Evolutionary conservation across 306 rosid species (phyloP), one percentile per base, ranked within the genome.

Genomic region (Quillaja saponaria): DNA sequence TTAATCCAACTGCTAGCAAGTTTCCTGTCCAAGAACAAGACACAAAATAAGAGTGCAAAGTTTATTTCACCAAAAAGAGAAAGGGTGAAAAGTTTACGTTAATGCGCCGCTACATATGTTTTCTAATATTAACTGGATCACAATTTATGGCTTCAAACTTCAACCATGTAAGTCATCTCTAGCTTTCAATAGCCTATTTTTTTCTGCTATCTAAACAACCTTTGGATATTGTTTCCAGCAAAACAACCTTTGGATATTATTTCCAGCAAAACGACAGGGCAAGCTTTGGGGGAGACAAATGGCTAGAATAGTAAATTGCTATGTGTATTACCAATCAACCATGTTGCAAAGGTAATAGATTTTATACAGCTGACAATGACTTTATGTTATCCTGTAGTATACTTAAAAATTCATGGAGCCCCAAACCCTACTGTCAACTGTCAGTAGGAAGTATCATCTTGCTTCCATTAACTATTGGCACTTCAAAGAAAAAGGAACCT

Each of bases 381-480:
- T 71, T 60, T 61, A 48, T 61, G 20, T 34, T 40, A 67, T 58
- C 39, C 15, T 68, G 44, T 59, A 25, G 55, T 7, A 45, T 53
- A 7, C 37, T 75, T 55, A 71, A 55, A 58, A 63, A 57, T 55
- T 54, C 80, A 69, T 78, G 28, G 77, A 78, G 80, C 92, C 88
- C 81, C 84, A 28, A 85, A 82, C 81, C 88, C 84, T 80, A 78
- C 60, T 18, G 61, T 53, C 25, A 34, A 78, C 60, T 18, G 61
- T 53, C 25, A 34, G 49, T 34, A 53, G 48, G 35, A 35, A 51
- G 4, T 68, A 50, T 42, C 63, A 19, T 28, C 57, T 47, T 59
- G 54, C 18, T 42, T 56, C 59, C 25, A 44, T 48, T 35, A 31
- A 34, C 13, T 25, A 6, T n/a, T 6, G n/a, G n/a, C 2, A 5